phyloP scores from a whole-genome alignment of 495 filamentous ascomycete genomes.

The Pyrenopolyporus hunteri region DNA sequence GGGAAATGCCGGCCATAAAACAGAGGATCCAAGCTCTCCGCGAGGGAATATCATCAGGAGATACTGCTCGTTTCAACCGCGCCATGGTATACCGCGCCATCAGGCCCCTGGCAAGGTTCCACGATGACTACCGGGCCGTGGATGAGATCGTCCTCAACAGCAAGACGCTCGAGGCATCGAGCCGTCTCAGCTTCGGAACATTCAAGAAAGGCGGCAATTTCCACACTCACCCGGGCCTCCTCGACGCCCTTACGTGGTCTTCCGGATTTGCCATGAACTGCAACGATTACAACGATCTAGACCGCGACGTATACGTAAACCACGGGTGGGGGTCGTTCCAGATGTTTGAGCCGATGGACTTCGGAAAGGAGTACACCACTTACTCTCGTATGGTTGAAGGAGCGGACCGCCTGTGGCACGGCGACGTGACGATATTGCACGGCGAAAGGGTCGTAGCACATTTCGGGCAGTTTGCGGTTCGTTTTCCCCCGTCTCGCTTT shows the following conservation, averaged over 20 bases:
- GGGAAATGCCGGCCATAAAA: neutral
- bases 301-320: neutral
- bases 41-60: neutral
- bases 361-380: neutral
- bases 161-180: constrained; percentile 1
- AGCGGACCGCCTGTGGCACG: neutral
- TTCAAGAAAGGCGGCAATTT: neutral
- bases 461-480: neutral
- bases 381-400: constrained; percentile 1
- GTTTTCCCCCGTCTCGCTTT: neutral
- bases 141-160: neutral
- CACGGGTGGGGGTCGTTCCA: constrained; percentile 1
- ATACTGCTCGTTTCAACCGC: neutral
- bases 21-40: neutral
- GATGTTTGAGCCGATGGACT: neutral
- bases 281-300: neutral
- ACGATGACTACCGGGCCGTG: neutral
- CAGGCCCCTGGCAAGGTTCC: neutral
- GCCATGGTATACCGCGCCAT: constrained; percentile 5
- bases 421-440: neutral
- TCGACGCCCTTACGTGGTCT: neutral
- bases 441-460: neutral
- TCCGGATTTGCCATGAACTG: neutral
- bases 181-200: neutral
- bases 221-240: neutral